Conservation (phyloP, 352 stramenopile species). For the Peronosclerospora sorghi region DNA sequence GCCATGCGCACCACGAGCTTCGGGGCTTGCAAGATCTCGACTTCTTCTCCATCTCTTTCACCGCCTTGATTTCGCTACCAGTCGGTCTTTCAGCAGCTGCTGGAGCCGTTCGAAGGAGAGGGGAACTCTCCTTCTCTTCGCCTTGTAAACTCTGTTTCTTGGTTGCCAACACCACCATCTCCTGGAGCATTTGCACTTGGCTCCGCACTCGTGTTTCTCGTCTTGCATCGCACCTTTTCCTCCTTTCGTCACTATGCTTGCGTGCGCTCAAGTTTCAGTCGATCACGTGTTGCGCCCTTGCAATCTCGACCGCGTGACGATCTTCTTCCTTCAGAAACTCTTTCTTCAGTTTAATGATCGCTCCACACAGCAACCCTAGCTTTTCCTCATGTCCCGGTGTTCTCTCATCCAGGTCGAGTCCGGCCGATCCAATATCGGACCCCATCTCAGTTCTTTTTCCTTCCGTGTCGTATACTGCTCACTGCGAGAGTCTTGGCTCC, state of each 20-base stretch:
- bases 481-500: constrained; percentile 36
- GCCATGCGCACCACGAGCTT: constrained; percentile 63
- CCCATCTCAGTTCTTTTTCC: too few species aligned
- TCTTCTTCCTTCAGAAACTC: constrained; percentile 84
- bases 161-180: constrained; percentile 32
- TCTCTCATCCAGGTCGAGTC: too few species aligned
- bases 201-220: constrained; percentile 40
- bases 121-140: constrained; percentile 26
- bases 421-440: too few species aligned
- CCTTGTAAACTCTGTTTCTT: constrained; percentile 20
- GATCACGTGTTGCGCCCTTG: constrained; percentile 39
- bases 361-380: constrained; percentile 54
- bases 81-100: constrained; percentile 43
- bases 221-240: constrained; percentile 32
- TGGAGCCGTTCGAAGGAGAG: constrained; percentile 47
- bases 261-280: constrained; percentile 19
- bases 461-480: constrained; percentile 39
- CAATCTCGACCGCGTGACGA: constrained; percentile 56
- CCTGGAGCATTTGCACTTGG: constrained; percentile 51
- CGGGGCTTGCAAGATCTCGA: constrained; percentile 66
- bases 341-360: constrained; percentile 82
- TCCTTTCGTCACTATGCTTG: constrained; percentile 27
- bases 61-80: constrained; percentile 29
- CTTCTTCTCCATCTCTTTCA: constrained; percentile 54
- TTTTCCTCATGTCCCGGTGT: constrained; percentile 66